phyloP scores from a whole-genome alignment of 225 moss, liverwort and hornwort species.

The Marchantia paleacea region DNA sequence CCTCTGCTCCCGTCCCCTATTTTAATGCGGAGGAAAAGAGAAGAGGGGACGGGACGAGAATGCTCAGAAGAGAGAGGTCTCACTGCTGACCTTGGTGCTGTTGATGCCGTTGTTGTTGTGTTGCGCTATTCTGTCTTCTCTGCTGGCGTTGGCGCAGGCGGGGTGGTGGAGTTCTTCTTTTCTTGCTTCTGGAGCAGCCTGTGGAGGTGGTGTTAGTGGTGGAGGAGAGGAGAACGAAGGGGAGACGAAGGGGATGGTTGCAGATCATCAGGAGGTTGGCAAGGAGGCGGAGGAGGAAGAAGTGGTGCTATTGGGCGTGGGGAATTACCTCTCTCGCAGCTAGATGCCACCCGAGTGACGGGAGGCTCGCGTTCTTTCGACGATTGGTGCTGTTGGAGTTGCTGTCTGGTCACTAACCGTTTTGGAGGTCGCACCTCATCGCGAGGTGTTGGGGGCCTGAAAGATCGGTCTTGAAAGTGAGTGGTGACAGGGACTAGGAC shows the following conservation, averaged over 20 bases:
- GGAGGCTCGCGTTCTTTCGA: background rate
- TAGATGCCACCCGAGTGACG: background rate
- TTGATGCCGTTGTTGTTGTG: background rate
- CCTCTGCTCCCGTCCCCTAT: background rate
- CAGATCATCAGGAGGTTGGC: background rate
- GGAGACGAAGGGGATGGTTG: background rate
- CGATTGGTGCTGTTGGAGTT: conserved; percentile 3
- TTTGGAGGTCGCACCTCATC: conserved; percentile 19
- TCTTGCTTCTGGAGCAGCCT: background rate
- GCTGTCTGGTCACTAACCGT: conserved; percentile 19
- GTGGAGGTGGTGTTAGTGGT: background rate
- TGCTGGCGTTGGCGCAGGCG: background rate
- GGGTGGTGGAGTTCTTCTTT: background rate
- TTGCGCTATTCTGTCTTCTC: background rate
- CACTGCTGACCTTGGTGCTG: background rate
- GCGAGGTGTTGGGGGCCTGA: background rate
- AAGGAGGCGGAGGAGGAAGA: too few relatives aligned
- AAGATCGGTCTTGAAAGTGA: background rate
- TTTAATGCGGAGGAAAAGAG: background rate
- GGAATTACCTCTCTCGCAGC: background rate
- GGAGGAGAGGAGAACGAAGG: background rate
- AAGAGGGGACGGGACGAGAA: background rate
- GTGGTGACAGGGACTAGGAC: background rate
- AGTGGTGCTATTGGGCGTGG: background rate
- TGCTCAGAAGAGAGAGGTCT: too few relatives aligned